Conservation (phyloP, 1,284 basidiomycete species). For the Austroboletus niveus region DNA sequence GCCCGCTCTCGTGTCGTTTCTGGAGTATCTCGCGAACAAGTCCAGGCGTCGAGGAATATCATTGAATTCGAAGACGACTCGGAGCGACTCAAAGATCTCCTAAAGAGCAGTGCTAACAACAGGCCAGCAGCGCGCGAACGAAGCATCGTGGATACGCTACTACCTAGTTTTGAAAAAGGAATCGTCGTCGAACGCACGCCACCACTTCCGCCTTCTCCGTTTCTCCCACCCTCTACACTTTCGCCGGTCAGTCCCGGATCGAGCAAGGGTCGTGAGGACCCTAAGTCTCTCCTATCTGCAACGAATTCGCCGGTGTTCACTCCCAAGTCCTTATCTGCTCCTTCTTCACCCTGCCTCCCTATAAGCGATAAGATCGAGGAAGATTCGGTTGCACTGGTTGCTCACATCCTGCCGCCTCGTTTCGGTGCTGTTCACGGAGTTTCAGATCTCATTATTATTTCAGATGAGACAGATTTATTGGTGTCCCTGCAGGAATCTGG, state of each 20-base stretch:
- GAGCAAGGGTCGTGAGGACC: conserved; percentile 34
- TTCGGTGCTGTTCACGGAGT: conserved; percentile 41
- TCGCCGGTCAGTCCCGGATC: conserved; percentile 18
- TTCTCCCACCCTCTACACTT: conserved; percentile 19
- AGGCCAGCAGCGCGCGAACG: conserved; percentile 36
- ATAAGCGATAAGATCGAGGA: conserved; percentile 17
- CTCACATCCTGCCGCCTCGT: conserved; percentile 51
- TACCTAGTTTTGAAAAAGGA: conserved; percentile 29
- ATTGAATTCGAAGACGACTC: conserved; percentile 79
- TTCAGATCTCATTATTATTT: conserved; percentile 41
- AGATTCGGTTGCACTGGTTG: conserved; percentile 37
- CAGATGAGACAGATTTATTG: conserved; percentile 44
- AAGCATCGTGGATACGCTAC: conserved; percentile 31
- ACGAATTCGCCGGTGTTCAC: conserved; percentile 45
- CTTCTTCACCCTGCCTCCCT: conserved; percentile 40
- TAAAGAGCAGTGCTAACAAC: conserved; percentile 51
- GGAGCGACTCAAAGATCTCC: conserved; percentile 66
- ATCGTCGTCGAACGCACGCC: conserved; percentile 18
- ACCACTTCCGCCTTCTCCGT: conserved; percentile 27
- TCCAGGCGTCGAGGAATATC: conserved; percentile 53
- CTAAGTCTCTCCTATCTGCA: conserved; percentile 43
- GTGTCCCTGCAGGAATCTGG: conserved; percentile 47
- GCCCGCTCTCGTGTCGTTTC: conserved; percentile 56
- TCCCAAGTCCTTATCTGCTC: conserved; percentile 40
- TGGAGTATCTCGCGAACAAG: conserved; percentile 62